Evolutionary conservation across 176 grass and related monocot genomes (phyloP).

Genomic region (Rhynchospora tenuis): DNA sequence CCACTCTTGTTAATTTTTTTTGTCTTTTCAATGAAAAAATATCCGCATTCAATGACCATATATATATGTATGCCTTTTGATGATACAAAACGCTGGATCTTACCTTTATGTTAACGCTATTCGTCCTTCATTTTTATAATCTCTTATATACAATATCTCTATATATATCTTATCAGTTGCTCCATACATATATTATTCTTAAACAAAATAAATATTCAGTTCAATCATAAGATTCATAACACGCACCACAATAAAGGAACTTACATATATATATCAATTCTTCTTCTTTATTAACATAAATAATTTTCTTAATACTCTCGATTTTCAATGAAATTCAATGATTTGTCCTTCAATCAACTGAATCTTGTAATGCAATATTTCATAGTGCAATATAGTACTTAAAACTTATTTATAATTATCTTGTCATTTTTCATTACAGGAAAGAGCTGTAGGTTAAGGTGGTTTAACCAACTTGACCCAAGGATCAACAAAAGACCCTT

Average conservation of each 20-base stretch:
- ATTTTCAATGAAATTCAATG: not conserved
- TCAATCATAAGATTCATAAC: too few species aligned
- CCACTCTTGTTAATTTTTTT: not conserved
- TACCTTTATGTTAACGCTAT: not conserved
- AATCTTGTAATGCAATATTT: not conserved
- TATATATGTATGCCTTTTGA: not conserved
- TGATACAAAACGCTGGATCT: not conserved
- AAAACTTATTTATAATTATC: not conserved
- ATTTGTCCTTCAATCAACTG: not conserved
- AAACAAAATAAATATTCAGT: too few species aligned
- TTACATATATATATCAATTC: not conserved
- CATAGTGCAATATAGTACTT: not conserved
- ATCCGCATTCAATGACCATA: not conserved
- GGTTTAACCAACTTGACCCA: conserved; percentile 77
- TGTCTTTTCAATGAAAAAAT: not conserved
- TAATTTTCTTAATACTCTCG: not conserved
- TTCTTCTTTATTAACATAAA: not conserved
- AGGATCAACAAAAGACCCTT: conserved; percentile 67
- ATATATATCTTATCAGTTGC: too few species aligned
- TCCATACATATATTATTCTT: too few species aligned
- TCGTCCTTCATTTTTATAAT: not conserved
- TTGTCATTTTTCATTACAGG: conserved; percentile 27
- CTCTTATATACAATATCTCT: not conserved
- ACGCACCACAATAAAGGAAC: too few species aligned
- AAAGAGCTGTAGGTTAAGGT: conserved; percentile 71